phyloP scores from a whole-genome alignment of 257 asterid genomes.

The Lantana camara region DNA sequence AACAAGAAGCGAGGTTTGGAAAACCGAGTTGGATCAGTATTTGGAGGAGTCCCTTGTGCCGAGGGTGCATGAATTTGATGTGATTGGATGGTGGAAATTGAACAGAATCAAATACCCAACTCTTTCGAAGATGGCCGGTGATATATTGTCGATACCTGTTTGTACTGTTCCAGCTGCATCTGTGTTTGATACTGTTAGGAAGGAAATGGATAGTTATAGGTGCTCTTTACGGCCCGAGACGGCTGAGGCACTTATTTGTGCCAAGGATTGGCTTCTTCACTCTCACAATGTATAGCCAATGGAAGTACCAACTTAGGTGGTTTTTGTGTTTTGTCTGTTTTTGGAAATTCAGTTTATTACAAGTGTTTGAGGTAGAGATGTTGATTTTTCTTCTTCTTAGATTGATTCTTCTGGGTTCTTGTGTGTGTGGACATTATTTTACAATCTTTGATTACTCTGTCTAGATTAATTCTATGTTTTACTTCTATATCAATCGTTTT shows the following conservation, averaged over 20 bases:
- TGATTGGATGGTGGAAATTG: conserved; percentile 90
- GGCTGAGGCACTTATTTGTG: conserved; percentile 88
- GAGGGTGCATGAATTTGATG: conserved; percentile 89
- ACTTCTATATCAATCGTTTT: too few species aligned
- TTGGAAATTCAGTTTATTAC: background rate
- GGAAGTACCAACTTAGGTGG: conserved; percentile 69
- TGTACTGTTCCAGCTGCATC: conserved; percentile 55
- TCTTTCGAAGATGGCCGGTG: conserved; percentile 92
- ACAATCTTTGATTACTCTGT: conserved; percentile 27
- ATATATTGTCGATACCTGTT: conserved; percentile 86
- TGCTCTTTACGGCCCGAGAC: conserved; percentile 87
- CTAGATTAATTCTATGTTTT: conserved; percentile 30
- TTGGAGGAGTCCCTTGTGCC: conserved; percentile 92
- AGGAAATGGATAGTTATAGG: conserved; percentile 88
- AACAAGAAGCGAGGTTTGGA: conserved; percentile 69
- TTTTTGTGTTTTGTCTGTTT: background rate
- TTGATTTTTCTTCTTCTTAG: conserved; percentile 14
- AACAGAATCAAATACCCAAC: conserved; percentile 87
- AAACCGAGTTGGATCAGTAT: conserved; percentile 87
- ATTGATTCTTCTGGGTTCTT: conserved; percentile 15
- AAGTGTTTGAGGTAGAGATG: conserved; percentile 26
- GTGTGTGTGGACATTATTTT: conserved; percentile 16
- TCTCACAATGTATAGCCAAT: conserved; percentile 45
- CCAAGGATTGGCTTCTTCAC: conserved; percentile 89
- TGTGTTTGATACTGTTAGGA: conserved; percentile 68